Evolutionary conservation across 352 stramenopile species (phyloP).

Genomic region (Phytophthora sp.): DNA sequence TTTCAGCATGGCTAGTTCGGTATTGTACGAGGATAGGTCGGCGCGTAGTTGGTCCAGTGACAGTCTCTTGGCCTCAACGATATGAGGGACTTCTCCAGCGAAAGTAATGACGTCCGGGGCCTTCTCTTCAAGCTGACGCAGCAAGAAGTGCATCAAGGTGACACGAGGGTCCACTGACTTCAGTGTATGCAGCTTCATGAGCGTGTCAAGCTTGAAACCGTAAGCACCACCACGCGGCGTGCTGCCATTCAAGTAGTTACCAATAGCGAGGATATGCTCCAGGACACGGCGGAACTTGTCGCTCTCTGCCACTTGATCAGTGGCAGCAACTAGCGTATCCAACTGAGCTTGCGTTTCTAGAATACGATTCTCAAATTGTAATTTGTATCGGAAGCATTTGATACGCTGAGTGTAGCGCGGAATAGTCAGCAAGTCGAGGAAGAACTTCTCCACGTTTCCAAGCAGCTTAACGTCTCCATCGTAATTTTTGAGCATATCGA

Average conservation of each 20-base stretch:
- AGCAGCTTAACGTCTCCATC: conserved; percentile 87
- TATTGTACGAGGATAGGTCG: conserved; percentile 84
- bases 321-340: conserved; percentile 82
- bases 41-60: conserved; percentile 85
- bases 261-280: conserved; percentile 88
- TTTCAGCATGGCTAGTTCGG: conserved; percentile 84
- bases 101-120: conserved; percentile 79
- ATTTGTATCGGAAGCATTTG: conserved; percentile 88
- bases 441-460: conserved; percentile 90
- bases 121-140: conserved; percentile 82
- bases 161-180: conserved; percentile 83
- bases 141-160: conserved; percentile 84
- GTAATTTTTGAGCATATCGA: conserved; percentile 92
- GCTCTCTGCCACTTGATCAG: conserved; percentile 81
- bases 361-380: conserved; percentile 88
- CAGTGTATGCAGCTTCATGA: conserved; percentile 89
- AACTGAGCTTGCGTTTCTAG: conserved; percentile 84
- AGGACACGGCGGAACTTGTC: conserved; percentile 82
- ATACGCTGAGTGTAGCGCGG: conserved; percentile 88
- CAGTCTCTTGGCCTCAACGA: conserved; percentile 76
- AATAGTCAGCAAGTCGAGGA: conserved; percentile 86
- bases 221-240: conserved; percentile 89
- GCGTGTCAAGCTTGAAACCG: conserved; percentile 92
- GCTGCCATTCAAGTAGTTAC: conserved; percentile 93
- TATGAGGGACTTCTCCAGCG: conserved; percentile 78